Conservation (phyloP, 352 stramenopile genomes). For the Phytophthora pistaciae region DNA sequence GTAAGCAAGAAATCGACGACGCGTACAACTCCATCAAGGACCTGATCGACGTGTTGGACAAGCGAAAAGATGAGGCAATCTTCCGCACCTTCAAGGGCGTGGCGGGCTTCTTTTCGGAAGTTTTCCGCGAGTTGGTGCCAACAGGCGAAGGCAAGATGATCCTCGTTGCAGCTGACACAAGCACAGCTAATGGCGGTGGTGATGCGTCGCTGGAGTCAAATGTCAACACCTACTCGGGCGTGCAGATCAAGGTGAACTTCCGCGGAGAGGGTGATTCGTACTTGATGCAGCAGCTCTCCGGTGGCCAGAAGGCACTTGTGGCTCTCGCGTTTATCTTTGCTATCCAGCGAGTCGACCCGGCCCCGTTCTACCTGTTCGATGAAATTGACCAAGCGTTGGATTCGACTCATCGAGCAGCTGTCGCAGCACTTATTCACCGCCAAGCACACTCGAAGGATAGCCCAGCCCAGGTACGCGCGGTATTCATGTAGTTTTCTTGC, state of each 20-base stretch:
- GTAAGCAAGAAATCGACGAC: slow-evolving; percentile 97
- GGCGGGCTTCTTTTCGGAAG: slow-evolving; percentile 97
- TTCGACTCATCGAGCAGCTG: slow-evolving; percentile 96
- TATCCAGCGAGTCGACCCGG: slow-evolving; percentile 98
- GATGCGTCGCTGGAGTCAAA: slow-evolving; percentile 41
- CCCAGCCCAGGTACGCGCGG: slow-evolving; percentile 91
- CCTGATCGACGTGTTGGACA: slow-evolving; percentile 93
- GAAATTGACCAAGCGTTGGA: slow-evolving; percentile 99
- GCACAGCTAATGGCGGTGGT: slow-evolving; percentile 16
- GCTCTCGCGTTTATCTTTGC: slow-evolving; percentile 99
- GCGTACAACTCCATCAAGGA: slow-evolving; percentile 92
- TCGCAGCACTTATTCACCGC: slow-evolving; percentile 97
- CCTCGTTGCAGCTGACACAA: slow-evolving; percentile 93
- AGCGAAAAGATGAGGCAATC: slow-evolving; percentile 99
- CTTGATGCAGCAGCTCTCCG: slow-evolving; percentile 98
- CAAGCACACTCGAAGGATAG: slow-evolving; percentile 96
- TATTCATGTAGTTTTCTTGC: not conserved
- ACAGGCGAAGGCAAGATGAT: slow-evolving; percentile 97
- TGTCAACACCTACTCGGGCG: slow-evolving; percentile 96
- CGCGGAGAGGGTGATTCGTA: slow-evolving; percentile 96
- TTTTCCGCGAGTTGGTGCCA: slow-evolving; percentile 98
- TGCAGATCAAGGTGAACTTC: slow-evolving; percentile 99
- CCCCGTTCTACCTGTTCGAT: slow-evolving; percentile 99
- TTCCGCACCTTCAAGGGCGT: slow-evolving; percentile 99
- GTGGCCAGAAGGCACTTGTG: slow-evolving; percentile 99